Evolutionary conservation across 2,329 filamentous ascomycete species (phyloP), one percentile per base, ranked within the genome.

Genomic region (Tolypocladium pustulatum): DNA sequence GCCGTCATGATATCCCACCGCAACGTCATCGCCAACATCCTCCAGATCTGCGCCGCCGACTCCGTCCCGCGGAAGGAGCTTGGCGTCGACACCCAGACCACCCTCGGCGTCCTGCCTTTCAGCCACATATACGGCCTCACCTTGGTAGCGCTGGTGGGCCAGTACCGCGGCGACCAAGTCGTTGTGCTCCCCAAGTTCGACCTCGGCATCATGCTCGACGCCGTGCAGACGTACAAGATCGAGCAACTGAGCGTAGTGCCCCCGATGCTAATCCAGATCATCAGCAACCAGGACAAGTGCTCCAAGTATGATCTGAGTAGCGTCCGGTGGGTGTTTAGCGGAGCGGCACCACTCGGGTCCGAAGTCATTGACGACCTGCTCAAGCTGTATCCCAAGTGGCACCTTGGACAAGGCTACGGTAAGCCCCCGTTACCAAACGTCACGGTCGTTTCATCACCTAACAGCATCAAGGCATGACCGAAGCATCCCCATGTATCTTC

Each of bases 51-150:
- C 8, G 67, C 78, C 0, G 84, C 70, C 58, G 71, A 80, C 56
- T 54, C 68, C 60, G 64, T 74, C 57, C 58, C 69, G n/a, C 70
- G 77, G 61, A 69, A 72, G 61, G 64, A 68, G 37, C 65, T 69
- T 5, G 68, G 67, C 15, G 61, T 80, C 49, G 68, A 69, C 4
- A 77, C 72, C 0, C 73, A 80, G 59, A 71, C 81, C 25, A 74
- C 71, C 2, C 79, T 92, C 0, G 89, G 88, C 6, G 76, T 93
- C n/a, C 76, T 93, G 0, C 89, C 89, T 0, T 84, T 91, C 67
- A 91, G 87, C 63, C 90, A 95, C 66, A 94, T 94, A 62, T 95
- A 93, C 70, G 84, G 84, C 4, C 75, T 94, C 40, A 83, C 91
- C 6, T 83, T 91, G 20, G 83, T 91, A 60, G 84, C 83, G 49